Evolutionary conservation across 371 early-diverging fungal genomes (phyloP), one percentile per base, ranked within the genome.

Genomic region (Smittium culicis): DNA sequence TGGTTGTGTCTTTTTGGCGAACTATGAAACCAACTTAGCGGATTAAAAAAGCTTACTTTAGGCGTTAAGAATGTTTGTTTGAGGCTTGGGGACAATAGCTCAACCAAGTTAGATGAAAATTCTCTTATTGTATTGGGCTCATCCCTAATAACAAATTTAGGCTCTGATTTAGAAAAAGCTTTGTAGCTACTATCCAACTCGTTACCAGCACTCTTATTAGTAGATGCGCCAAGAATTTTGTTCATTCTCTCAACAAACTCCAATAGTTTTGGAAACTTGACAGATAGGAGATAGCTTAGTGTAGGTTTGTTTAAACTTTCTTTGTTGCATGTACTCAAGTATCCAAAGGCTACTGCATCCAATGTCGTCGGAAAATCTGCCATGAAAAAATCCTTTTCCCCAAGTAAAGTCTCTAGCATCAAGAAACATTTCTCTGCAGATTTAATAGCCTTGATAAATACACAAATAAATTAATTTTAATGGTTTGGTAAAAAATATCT

Each of bases 321-420:
- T 64, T 83, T 86, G 34, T 83, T 67, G 35, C 86, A 83, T 55
- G 83, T 72, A 3, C 87, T 79, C 16, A 89, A 76, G 65, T 87
- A 80, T 1, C 88, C 89, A 72, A 85, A 89, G 14, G 78, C 82
- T 45, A 88, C 75, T 17, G 85, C 81, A 67, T 89, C 90, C 30
- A 89, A 69, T 2, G 82, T 80, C 5, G 83, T 77, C 1, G 87
- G 80, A n/a, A 79, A 78, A 30, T 80, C 75, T 1, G 86, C 88
- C 77, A 88, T 85, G 74, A 89, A 82, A 66, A 81, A 89, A 0
- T 83, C 75, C 61, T 87, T 78, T 1, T 78, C 74, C 25, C 79
- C 85, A 14, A 89, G 70, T 72, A 81, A 82, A 24, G 72, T 72
- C 34, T 81, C 79, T 67, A 89, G 67, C 31, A 74, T 76, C 14